phyloP scores from a whole-genome alignment of 768 basidiomycete genomes.

The Serendipita sp. region DNA sequence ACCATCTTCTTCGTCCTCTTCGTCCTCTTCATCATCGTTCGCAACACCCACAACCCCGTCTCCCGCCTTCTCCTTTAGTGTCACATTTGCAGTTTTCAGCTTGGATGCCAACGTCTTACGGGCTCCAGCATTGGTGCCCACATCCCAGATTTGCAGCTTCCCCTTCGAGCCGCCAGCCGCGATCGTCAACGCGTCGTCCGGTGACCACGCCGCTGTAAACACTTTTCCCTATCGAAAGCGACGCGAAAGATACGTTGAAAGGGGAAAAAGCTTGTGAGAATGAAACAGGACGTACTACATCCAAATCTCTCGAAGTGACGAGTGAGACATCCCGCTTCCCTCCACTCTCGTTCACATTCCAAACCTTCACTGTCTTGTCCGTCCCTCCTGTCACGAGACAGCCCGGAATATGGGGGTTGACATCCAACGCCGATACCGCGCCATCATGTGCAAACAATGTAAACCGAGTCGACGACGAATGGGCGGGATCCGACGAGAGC shows the following conservation, averaged over 20 bases:
- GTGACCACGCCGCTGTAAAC: constrained; percentile 81
- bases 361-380: constrained; percentile 65
- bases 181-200: constrained; percentile 84
- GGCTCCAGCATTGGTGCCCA: constrained; percentile 67
- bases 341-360: constrained; percentile 69
- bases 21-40: constrained; percentile 49
- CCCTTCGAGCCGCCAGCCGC: constrained; percentile 92
- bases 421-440: constrained; percentile 72
- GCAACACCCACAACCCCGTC: constrained; percentile 57
- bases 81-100: constrained; percentile 54
- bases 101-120: constrained; percentile 72
- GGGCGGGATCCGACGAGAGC: constrained; percentile 50
- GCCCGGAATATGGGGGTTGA: constrained; percentile 79
- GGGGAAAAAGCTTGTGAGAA: constrained; percentile 18
- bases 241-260: not conserved
- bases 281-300: constrained; percentile 42
- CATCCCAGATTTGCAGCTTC: constrained; percentile 90
- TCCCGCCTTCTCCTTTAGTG: constrained; percentile 29
- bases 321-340: constrained; percentile 66
- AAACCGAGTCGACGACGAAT: constrained; percentile 58
- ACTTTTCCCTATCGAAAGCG: constrained; percentile 65
- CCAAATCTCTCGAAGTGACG: constrained; percentile 77
- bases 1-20: constrained; percentile 21
- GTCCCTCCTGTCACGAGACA: constrained; percentile 88
- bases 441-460: constrained; percentile 91